Evolutionary conservation across 768 basidiomycete species (phyloP).

Genomic region (Naganishia randhawae): DNA sequence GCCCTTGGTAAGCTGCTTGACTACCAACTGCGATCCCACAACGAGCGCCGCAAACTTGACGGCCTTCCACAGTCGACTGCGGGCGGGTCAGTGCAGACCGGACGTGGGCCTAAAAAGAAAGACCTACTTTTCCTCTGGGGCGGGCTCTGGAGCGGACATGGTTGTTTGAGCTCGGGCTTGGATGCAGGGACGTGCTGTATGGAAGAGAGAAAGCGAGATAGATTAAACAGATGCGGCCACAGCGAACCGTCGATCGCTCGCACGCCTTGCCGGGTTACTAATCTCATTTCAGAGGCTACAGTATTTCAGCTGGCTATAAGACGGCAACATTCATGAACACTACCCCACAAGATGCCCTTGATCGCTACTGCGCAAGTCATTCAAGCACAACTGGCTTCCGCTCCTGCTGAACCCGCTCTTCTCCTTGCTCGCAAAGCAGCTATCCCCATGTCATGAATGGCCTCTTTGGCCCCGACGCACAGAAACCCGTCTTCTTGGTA

Average conservation of each 20-base stretch:
- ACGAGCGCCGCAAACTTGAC: constrained; percentile 30
- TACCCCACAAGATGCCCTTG: background rate
- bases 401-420: background rate
- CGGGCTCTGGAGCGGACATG: background rate
- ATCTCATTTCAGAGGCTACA: too few species aligned
- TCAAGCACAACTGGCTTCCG: background rate
- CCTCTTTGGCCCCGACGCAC: constrained; percentile 41
- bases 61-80: constrained; percentile 62
- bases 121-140: background rate
- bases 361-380: background rate
- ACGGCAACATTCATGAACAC: background rate
- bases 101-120: background rate
- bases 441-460: constrained; percentile 47
- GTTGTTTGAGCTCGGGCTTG: too few species aligned
- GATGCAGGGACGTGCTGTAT: too few species aligned
- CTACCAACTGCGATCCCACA: constrained; percentile 1
- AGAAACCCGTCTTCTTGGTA: constrained; percentile 43
- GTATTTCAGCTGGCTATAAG: too few species aligned
- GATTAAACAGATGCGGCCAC: background rate
- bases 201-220: background rate
- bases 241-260: background rate
- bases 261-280: background rate
- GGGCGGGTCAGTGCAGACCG: background rate
- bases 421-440: constrained; percentile 25
- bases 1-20: constrained; percentile 6